phyloP scores from a whole-genome alignment of 345 rosid genomes.

The Bruguiera parviflora region DNA sequence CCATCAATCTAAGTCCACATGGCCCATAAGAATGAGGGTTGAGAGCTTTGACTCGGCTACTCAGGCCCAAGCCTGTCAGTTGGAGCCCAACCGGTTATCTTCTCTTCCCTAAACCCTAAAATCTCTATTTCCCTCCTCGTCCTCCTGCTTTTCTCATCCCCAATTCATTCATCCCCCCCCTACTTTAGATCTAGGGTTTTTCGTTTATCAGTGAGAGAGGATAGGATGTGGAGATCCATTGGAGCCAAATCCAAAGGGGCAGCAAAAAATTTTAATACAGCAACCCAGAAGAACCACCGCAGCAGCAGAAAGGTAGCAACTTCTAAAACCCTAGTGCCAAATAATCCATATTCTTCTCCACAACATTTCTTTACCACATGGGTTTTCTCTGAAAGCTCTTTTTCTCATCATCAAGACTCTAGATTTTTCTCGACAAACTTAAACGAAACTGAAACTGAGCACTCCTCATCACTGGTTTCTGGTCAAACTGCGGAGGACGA shows the following conservation, averaged over 20 bases:
- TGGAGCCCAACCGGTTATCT: too few species aligned
- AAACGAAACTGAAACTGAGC: conserved; percentile 19
- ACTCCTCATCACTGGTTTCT: conserved; percentile 16
- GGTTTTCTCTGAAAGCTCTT: conserved; percentile 20
- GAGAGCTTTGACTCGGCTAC: too few species aligned
- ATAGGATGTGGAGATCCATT: conserved; percentile 54
- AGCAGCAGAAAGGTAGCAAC: conserved; percentile 13
- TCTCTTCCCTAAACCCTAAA: too few species aligned
- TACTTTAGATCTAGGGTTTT: too few species aligned
- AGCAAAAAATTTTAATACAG: conserved; percentile 25
- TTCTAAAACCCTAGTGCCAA: conserved; percentile 15
- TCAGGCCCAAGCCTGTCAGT: too few species aligned
- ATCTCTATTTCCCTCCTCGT: too few species aligned
- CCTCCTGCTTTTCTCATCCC: too few species aligned
- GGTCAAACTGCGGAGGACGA: background rate
- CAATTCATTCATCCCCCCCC: too few species aligned
- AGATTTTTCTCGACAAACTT: conserved; percentile 35
- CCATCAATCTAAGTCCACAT: too few species aligned
- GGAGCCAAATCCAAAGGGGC: conserved; percentile 35
- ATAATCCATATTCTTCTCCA: conserved; percentile 15
- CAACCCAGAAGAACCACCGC: conserved; percentile 15
- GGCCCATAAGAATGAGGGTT: too few species aligned
- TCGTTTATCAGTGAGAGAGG: background rate
- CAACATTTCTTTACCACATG: conserved; percentile 13
- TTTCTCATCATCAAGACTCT: conserved; percentile 17